These are phyloP conservation scores for Sherardia arvensis DNA, from an alignment of 257 asterid species.

Conservation along the genomic window DNA sequence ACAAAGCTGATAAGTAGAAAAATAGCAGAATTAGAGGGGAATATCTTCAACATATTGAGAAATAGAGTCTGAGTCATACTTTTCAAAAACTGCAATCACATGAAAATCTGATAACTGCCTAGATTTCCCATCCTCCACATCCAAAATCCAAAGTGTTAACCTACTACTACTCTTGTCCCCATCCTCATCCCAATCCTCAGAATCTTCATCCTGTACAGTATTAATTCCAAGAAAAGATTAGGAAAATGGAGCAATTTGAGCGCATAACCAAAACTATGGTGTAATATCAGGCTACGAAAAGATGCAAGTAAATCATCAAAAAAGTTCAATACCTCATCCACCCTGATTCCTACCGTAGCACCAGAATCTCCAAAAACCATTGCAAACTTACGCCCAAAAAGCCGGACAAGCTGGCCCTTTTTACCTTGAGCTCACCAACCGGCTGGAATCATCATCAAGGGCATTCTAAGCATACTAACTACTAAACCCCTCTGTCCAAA, in stretches of 20 bases:
- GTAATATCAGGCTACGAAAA: neutral
- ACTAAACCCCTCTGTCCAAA: no score
- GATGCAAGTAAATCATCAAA: neutral
- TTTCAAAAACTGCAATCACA: constrained; percentile 82
- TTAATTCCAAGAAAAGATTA: neutral
- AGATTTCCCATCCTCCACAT: constrained; percentile 65
- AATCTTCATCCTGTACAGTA: constrained; percentile 50
- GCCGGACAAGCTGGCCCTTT: no score
- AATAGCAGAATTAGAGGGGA: constrained; percentile 7
- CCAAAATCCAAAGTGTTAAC: constrained; percentile 85
- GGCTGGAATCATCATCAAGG: no score
- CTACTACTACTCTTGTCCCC: constrained; percentile 69
- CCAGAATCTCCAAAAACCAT: no score
- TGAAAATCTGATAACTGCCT: constrained; percentile 71
- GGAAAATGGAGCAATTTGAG: no score
- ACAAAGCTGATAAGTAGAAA: constrained; percentile 52
- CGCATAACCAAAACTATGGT: no score
- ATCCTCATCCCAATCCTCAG: no score
- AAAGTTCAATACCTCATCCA: constrained; percentile 54
- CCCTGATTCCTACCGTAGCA: no score
- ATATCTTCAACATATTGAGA: neutral
- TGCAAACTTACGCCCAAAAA: no score
- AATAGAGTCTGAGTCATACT: constrained; percentile 29
- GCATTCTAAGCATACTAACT: no score
- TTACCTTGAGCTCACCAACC: no score